phyloP scores from a whole-genome alignment of 2,329 filamentous ascomycete genomes.

The Aspergillus pseudonomiae region DNA sequence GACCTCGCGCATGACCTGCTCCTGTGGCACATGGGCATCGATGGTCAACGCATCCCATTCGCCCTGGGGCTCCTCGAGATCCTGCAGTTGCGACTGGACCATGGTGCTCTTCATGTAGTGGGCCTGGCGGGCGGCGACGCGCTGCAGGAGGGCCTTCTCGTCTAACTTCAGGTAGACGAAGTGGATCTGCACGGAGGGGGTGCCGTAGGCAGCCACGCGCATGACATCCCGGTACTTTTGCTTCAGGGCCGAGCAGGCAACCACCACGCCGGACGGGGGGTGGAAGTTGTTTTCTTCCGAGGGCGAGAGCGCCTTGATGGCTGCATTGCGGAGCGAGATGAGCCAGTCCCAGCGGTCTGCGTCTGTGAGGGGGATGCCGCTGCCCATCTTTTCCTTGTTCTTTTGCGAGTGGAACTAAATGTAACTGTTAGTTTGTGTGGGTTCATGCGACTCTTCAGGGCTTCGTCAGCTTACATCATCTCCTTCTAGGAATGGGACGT shows the following conservation, averaged over 20 bases:
- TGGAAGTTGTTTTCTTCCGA: conserved; percentile 40
- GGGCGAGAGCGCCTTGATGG: conserved; percentile 54
- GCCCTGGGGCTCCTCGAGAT: conserved; percentile 83
- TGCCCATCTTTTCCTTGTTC: conserved; percentile 90
- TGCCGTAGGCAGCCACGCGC: conserved; percentile 76
- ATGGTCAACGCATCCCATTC: conserved; percentile 70
- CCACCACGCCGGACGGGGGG: conserved; percentile 75
- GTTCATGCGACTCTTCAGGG: neutral
- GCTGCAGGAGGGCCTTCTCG: conserved; percentile 72
- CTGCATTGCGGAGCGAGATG: conserved; percentile 69
- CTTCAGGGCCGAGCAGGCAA: conserved; percentile 95
- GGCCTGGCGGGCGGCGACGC: conserved; percentile 73
- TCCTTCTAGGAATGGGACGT: conserved; percentile 74
- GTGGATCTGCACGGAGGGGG: conserved; percentile 74
- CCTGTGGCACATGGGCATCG: conserved; percentile 60
- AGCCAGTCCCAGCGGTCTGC: conserved; percentile 98
- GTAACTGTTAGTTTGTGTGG: conserved; percentile 12
- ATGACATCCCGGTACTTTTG: conserved; percentile 95
- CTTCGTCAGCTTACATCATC: conserved; percentile 64
- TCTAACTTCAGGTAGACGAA: conserved; percentile 88
- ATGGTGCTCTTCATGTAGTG: conserved; percentile 97
- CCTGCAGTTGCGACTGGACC: conserved; percentile 89
- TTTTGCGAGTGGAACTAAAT: conserved; percentile 55
- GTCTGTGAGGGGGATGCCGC: conserved; percentile 82
- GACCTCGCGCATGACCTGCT: conserved; percentile 62